Evolutionary conservation across 148 eudicot species (phyloP), one percentile per base, ranked within the genome.

Genomic region (Camellia granthamiana): DNA sequence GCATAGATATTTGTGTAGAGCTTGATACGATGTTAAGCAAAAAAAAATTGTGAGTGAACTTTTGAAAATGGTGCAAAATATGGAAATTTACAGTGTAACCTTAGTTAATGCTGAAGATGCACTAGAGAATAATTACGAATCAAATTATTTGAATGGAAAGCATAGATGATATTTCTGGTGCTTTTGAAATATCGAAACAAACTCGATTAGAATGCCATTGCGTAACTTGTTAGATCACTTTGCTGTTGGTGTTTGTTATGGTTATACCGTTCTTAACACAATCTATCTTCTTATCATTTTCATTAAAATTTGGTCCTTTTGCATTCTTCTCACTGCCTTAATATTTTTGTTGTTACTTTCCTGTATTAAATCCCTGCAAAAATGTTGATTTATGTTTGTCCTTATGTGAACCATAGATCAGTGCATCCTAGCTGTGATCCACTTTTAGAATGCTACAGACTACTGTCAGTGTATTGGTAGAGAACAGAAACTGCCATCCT

Each of bases 361-460:
- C 41, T 49, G 75, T 51, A 47, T 71, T 72, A 8, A 6, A 13
- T 72, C 47, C 59, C 75, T 0, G 43, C 18, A 51, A 18, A 54
- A 73, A 73, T 73, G 4, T 67, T 73, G 23, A 16, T 72, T 52
- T 16, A 72, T 59, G 60, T 52, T 52, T 72, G 30, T 23, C 75
- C 8, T 12, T 73, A 23, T 54, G 61, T 52, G 9, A 14, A 21
- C 18, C 65, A 71, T 15, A 49, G 18, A 49, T 49, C 21, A 71
- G 49, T 49, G 58, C 58, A 21, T 71, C 75, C 6, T 41, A 11
- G 16, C 38, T 46, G 38, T 70, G 74, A 70, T 70, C 38, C 23
- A 18, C 43, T 51, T 73, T 11, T 23, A 73, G 44, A 54, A 52
- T 73, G 38, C 61, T 52, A 21, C 23, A 55, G 3, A 61, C 23